phyloP scores from a whole-genome alignment of 2,329 filamentous ascomycete genomes.

The Ilyonectria robusta region DNA sequence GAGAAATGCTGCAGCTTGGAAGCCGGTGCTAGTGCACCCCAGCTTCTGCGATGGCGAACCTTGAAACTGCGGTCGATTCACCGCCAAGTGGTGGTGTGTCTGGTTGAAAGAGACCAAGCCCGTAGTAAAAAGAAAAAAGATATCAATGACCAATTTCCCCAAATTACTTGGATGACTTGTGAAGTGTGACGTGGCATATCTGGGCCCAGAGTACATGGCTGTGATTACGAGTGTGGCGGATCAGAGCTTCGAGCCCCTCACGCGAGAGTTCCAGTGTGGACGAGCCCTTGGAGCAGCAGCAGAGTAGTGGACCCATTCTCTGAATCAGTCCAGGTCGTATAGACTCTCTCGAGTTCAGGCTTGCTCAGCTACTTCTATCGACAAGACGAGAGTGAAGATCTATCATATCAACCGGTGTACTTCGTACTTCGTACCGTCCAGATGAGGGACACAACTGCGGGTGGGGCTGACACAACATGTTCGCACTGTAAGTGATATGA shows the following conservation, averaged over 20 bases:
- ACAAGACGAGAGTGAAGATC: background rate
- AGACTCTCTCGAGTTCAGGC: background rate
- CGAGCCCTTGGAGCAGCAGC: background rate
- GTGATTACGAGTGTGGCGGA: background rate
- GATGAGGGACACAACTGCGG: constrained; percentile 3
- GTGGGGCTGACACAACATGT: constrained; percentile 2
- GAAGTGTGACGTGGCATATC: background rate
- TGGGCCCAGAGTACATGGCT: no score
- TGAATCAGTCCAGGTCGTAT: background rate
- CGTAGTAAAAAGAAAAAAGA: constrained; percentile 45
- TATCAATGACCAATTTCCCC: constrained; percentile 33
- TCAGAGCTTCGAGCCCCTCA: background rate
- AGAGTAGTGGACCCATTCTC: background rate
- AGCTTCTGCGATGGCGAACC: constrained; percentile 44
- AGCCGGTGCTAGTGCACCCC: constrained; percentile 48
- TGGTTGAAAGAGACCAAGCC: constrained; percentile 39
- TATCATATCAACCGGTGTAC: background rate
- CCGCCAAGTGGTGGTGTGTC: constrained; percentile 47
- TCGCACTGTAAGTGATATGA: constrained; percentile 7
- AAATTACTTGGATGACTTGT: background rate
- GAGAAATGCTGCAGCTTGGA: constrained; percentile 38
- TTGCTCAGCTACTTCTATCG: background rate
- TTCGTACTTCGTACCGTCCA: background rate
- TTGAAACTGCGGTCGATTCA: constrained; percentile 44
- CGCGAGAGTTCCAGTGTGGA: background rate